Conservation (phyloP, 2,329 filamentous ascomycete species). For the Cytospora leucostoma region DNA sequence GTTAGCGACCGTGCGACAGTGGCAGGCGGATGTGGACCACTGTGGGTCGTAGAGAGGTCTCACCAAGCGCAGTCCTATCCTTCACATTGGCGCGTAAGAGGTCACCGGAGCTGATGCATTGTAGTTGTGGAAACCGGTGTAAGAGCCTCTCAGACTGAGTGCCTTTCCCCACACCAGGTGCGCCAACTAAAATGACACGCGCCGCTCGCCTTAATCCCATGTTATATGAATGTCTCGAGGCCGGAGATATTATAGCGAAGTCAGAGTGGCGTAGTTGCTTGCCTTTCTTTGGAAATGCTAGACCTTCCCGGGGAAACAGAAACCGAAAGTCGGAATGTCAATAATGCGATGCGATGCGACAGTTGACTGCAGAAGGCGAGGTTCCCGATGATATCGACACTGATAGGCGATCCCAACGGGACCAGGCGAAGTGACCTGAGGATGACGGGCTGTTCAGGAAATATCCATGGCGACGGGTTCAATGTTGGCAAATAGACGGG, state of each 20-base stretch:
- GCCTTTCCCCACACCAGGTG: constrained; percentile 95
- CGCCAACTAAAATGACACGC: constrained; percentile 90
- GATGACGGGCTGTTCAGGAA: constrained; percentile 17
- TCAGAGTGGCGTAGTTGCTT: constrained; percentile 24
- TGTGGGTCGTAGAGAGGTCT: constrained; percentile 32
- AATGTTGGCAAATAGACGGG: constrained; percentile 11
- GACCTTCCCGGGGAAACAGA: constrained; percentile 5
- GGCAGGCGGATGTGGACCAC: constrained; percentile 16
- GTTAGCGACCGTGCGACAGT: constrained; percentile 20
- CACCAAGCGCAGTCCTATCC: constrained; percentile 81
- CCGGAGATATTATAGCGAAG: neutral
- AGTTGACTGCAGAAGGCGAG: constrained; percentile 9
- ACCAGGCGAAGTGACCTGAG: constrained; percentile 19
- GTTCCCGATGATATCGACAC: constrained; percentile 17
- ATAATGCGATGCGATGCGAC: constrained; percentile 11
- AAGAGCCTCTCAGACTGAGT: constrained; percentile 92
- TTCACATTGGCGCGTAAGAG: constrained; percentile 91
- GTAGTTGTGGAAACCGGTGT: constrained; percentile 81
- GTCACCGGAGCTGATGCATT: constrained; percentile 92
- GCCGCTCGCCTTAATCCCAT: constrained; percentile 79
- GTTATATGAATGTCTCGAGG: constrained; percentile 29
- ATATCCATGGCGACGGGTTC: constrained; percentile 29
- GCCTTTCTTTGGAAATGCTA: constrained; percentile 14
- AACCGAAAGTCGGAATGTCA: neutral
- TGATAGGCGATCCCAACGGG: constrained; percentile 23